phyloP scores from a whole-genome alignment of 179 eudicot species.

The Gypsophila paniculata region DNA sequence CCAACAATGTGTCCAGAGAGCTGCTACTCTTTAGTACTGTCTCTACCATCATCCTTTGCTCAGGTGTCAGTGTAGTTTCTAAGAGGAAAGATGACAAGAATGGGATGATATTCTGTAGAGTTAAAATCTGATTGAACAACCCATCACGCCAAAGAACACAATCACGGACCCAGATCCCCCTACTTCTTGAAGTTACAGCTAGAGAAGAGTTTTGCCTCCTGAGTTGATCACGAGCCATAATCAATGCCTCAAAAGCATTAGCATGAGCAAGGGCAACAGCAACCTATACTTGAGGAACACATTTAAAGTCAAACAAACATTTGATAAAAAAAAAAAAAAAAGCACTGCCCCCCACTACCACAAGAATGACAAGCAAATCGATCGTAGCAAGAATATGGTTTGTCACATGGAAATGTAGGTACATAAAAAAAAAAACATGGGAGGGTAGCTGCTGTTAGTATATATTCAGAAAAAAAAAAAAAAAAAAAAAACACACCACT shows the following conservation, averaged over 20 bases:
- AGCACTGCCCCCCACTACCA: not conserved
- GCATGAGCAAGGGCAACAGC: constrained; percentile 67
- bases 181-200: constrained; percentile 44
- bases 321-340: not conserved
- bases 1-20: constrained; percentile 49
- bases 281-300: constrained; percentile 33
- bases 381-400: not conserved
- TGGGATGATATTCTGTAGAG: constrained; percentile 50
- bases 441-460: constrained; percentile 1
- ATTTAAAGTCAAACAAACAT: not conserved
- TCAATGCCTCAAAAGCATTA: constrained; percentile 51
- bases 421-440: not conserved
- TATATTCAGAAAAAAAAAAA: not conserved
- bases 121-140: constrained; percentile 55
- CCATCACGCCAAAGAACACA: constrained; percentile 46
- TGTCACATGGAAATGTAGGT: not conserved
- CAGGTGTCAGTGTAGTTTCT: constrained; percentile 54
- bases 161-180: constrained; percentile 45
- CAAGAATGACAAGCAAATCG: not conserved
- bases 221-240: constrained; percentile 48
- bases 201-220: constrained; percentile 48
- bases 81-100: constrained; percentile 48
- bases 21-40: constrained; percentile 49
- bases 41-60: constrained; percentile 59
- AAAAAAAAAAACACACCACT: no score